phyloP scores from a whole-genome alignment of 2,329 filamentous ascomycete species.

The Epichloe uncinata region DNA sequence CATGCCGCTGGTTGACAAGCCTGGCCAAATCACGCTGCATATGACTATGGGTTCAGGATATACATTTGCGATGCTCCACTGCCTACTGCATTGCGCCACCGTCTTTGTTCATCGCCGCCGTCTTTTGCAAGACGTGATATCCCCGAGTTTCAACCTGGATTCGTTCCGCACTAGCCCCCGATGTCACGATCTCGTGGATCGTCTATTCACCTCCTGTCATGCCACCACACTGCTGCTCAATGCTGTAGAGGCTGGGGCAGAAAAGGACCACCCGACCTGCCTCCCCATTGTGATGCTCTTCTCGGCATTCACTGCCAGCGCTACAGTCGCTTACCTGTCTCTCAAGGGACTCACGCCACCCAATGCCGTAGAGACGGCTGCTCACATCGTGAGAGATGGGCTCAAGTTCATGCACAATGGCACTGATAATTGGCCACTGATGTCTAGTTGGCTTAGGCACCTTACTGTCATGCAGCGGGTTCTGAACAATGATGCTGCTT shows the following conservation, averaged over 20 bases:
- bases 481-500: constrained; percentile 36
- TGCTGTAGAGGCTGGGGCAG: constrained; percentile 40
- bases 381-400: constrained; percentile 43
- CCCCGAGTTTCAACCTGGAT: constrained; percentile 38
- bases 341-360: constrained; percentile 45
- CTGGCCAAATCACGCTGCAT: constrained; percentile 46
- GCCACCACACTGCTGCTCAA: constrained; percentile 42
- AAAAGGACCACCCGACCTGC: constrained; percentile 45
- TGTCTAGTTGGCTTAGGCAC: constrained; percentile 46
- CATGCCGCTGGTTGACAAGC: constrained; percentile 47
- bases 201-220: constrained; percentile 45
- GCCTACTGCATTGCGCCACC: constrained; percentile 45
- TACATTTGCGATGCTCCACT: constrained; percentile 50
- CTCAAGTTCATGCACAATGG: constrained; percentile 46
- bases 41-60: constrained; percentile 52
- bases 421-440: constrained; percentile 45
- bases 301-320: constrained; percentile 46
- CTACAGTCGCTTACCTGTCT: constrained; percentile 48
- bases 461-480: constrained; percentile 49
- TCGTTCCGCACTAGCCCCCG: constrained; percentile 37
- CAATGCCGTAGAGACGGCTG: constrained; percentile 43
- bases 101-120: constrained; percentile 48
- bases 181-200: constrained; percentile 39
- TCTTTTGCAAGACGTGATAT: constrained; percentile 43
- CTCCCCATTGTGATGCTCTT: constrained; percentile 53